Conservation (phyloP, 345 rosid genomes). For the Geranium brycei region DNA sequence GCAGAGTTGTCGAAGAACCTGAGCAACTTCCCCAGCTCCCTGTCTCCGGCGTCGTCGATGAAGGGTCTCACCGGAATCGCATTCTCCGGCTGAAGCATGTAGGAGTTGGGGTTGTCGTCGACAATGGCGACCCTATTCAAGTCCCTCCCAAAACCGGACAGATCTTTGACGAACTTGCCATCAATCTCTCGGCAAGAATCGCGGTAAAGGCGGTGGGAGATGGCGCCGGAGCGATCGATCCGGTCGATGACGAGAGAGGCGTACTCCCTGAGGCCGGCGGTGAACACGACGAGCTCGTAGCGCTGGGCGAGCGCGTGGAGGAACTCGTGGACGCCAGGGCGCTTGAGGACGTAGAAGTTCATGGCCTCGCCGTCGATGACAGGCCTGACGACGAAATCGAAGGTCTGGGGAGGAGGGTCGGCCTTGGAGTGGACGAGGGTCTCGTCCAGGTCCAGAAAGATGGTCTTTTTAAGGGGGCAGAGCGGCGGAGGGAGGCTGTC, state of each 20-base stretch:
- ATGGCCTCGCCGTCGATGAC: constrained; percentile 44
- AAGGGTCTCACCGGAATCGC: constrained; percentile 68
- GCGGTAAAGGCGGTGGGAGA: constrained; percentile 56
- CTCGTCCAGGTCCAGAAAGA: constrained; percentile 87
- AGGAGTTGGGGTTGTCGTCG: constrained; percentile 76
- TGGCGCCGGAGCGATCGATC: constrained; percentile 40
- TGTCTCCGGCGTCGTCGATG: constrained; percentile 36
- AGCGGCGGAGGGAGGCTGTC: constrained; percentile 27
- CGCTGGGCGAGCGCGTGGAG: constrained; percentile 37
- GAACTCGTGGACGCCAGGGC: constrained; percentile 75
- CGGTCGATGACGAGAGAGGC: constrained; percentile 62
- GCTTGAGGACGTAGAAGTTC: constrained; percentile 65
- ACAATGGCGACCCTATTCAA: constrained; percentile 50
- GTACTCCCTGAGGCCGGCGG: constrained; percentile 75
- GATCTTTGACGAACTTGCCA: constrained; percentile 68
- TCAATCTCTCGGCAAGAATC: constrained; percentile 56
- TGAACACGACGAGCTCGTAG: constrained; percentile 72
- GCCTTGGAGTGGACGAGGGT: constrained; percentile 70
- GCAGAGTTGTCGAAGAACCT: constrained; percentile 45
- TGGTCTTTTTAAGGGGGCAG: constrained; percentile 31
- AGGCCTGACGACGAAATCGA: constrained; percentile 61
- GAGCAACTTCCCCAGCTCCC: constrained; percentile 39
- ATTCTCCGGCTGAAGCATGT: constrained; percentile 60
- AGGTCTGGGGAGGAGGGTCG: constrained; percentile 46
- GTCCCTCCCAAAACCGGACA: constrained; percentile 56